Evolutionary conservation across 306 rosid genomes (phyloP).

Genomic region (Dryas octopetala): DNA sequence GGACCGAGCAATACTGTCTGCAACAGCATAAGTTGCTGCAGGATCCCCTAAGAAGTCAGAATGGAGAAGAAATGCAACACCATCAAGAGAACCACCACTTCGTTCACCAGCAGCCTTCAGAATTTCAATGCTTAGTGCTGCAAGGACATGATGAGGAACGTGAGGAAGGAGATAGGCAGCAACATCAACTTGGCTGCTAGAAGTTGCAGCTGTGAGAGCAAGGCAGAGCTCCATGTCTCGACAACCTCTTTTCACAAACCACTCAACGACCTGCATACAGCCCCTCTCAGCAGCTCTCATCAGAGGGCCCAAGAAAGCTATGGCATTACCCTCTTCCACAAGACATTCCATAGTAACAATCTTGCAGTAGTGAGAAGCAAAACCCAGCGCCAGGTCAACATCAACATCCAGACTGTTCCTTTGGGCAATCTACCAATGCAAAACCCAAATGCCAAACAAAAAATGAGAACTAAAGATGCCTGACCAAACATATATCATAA

Average conservation of each 20-base stretch:
- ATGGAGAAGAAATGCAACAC: slow-evolving; percentile 80
- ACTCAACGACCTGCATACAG: slow-evolving; percentile 75
- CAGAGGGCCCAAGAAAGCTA: slow-evolving; percentile 82
- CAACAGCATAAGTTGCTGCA: slow-evolving; percentile 79
- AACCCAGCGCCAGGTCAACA: slow-evolving; percentile 84
- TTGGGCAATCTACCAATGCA: slow-evolving; percentile 67
- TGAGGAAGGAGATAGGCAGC: slow-evolving; percentile 81
- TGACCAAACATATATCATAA: background rate
- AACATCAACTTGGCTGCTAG: slow-evolving; percentile 79
- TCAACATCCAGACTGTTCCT: slow-evolving; percentile 91
- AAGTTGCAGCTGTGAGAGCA: slow-evolving; percentile 90
- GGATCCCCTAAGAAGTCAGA: slow-evolving; percentile 85
- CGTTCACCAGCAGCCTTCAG: slow-evolving; percentile 89
- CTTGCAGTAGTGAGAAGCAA: slow-evolving; percentile 90
- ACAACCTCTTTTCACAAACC: slow-evolving; percentile 87
- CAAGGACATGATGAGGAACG: slow-evolving; percentile 77
- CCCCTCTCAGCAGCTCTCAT: slow-evolving; percentile 98
- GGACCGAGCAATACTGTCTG: slow-evolving; percentile 70
- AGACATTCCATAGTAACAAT: slow-evolving; percentile 89
- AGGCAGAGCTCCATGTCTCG: slow-evolving; percentile 93
- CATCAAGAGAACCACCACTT: slow-evolving; percentile 77
- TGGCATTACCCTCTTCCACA: slow-evolving; percentile 91
- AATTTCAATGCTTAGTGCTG: slow-evolving; percentile 76
- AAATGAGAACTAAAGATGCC: background rate
- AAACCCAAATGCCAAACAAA: slow-evolving; percentile 32